Evolutionary conservation across 441 rosid genomes (phyloP).

Genomic region (Aquilaria agallochum): DNA sequence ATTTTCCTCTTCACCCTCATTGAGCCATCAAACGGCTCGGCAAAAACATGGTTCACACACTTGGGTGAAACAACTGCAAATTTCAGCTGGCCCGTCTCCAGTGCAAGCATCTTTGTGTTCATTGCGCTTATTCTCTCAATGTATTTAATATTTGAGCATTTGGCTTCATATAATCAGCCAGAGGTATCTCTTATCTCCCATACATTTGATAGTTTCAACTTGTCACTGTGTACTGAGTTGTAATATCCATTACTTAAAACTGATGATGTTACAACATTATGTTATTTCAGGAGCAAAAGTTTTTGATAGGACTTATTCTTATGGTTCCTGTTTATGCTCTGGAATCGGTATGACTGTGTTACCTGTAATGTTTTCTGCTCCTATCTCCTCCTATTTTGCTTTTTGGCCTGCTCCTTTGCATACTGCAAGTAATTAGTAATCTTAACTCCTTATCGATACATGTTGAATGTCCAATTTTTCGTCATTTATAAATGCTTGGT

Average conservation of each 20-base stretch:
- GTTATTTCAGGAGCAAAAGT: constrained; percentile 89
- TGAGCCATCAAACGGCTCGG: constrained; percentile 48
- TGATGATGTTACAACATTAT: not conserved
- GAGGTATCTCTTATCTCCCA: constrained; percentile 47
- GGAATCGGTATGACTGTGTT: constrained; percentile 67
- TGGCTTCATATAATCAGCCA: constrained; percentile 90
- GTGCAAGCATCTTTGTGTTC: constrained; percentile 78
- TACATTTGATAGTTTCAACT: not conserved
- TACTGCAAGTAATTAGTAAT: not conserved
- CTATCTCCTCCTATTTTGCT: not conserved
- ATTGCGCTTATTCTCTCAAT: constrained; percentile 77
- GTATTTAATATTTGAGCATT: constrained; percentile 86
- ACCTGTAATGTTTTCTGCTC: constrained; percentile 3
- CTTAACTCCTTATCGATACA: no score
- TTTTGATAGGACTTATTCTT: constrained; percentile 85
- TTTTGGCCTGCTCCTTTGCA: not conserved
- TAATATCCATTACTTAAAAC: not conserved
- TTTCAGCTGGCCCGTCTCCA: constrained; percentile 78
- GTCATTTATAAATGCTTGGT: no score
- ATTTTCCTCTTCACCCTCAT: constrained; percentile 48
- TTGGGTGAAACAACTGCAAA: constrained; percentile 35
- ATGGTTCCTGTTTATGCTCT: constrained; percentile 95
- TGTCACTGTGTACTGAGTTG: not conserved
- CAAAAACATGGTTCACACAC: constrained; percentile 34
- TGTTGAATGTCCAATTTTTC: no score